These are phyloP conservation scores for Udeniomyces megalosporus DNA, from an alignment of 768 basidiomycete genomes.

Conservation along the genomic window DNA sequence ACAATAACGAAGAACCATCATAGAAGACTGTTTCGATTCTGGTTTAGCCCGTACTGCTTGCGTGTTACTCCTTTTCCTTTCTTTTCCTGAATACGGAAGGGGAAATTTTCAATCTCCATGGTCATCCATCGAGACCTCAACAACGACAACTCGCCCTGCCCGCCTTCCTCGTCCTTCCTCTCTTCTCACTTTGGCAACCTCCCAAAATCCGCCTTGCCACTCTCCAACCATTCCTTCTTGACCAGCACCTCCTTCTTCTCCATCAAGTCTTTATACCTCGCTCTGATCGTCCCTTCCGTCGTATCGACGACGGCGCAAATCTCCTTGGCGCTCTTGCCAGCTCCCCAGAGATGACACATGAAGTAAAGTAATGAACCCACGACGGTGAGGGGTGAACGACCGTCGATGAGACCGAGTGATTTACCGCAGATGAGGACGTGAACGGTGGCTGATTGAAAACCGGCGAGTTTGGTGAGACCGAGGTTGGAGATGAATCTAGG, in stretches of 20 bases:
- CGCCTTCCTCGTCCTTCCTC: no score
- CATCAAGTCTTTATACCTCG: constrained; percentile 60
- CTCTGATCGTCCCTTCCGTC: constrained; percentile 85
- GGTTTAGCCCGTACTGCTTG: no score
- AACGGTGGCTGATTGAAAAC: constrained; percentile 63
- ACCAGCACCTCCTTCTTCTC: constrained; percentile 58
- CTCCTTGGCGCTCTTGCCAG: constrained; percentile 58
- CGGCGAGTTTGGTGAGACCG: constrained; percentile 29
- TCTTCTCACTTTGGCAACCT: constrained; percentile 17
- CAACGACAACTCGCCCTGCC: neutral
- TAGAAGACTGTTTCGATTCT: no score
- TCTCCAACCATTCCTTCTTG: constrained; percentile 70
- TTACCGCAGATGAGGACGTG: constrained; percentile 69
- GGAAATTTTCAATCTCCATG: no score
- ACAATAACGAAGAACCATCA: neutral
- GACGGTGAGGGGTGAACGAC: constrained; percentile 90
- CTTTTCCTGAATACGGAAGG: no score
- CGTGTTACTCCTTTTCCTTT: no score
- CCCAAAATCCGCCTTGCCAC: constrained; percentile 32
- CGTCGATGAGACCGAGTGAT: constrained; percentile 75
- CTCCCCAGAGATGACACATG: constrained; percentile 64
- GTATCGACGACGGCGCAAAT: constrained; percentile 84
- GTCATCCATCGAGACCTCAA: no score
- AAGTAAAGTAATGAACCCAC: constrained; percentile 96
- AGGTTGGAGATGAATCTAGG: constrained; percentile 18